Evolutionary conservation across 345 rosid species (phyloP).

Genomic region (Gossypium bickii): DNA sequence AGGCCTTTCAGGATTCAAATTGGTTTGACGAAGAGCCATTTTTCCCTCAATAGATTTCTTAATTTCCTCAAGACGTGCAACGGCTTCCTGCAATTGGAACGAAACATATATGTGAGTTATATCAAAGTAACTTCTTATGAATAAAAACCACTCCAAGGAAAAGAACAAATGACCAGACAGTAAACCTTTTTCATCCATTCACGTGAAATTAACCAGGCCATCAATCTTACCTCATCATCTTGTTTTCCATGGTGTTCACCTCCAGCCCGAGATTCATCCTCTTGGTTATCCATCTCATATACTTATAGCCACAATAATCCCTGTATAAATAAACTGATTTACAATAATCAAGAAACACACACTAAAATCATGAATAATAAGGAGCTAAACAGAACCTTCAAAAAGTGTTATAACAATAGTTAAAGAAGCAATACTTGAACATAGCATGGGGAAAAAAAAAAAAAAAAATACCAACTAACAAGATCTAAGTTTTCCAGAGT

Average conservation of each 20-base stretch:
- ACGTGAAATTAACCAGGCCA: not conserved
- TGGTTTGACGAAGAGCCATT: constrained; percentile 81
- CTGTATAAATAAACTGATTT: not conserved
- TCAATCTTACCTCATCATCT: constrained; percentile 61
- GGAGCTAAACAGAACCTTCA: constrained; percentile 7
- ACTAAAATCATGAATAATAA: not conserved
- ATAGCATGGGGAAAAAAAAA: not conserved
- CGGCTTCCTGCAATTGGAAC: constrained; percentile 57
- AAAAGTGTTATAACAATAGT: not conserved
- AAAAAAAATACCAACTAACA: not conserved
- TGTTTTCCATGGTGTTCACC: constrained; percentile 52
- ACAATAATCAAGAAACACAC: not conserved
- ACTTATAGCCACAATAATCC: not conserved
- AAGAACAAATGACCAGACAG: not conserved
- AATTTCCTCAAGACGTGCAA: constrained; percentile 83
- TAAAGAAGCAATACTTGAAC: not conserved
- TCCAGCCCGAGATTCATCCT: constrained; percentile 47
- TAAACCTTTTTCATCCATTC: not conserved
- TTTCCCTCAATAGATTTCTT: constrained; percentile 80
- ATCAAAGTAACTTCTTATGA: not conserved
- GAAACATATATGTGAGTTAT: not conserved
- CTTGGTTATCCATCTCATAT: constrained; percentile 56
- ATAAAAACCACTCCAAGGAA: not conserved
- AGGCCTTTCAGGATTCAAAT: constrained; percentile 91
- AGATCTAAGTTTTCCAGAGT: not conserved